These are phyloP conservation scores for Bryum argenteum DNA, from an alignment of 225 moss, liverwort and hornwort species.

Conservation along the genomic window DNA sequence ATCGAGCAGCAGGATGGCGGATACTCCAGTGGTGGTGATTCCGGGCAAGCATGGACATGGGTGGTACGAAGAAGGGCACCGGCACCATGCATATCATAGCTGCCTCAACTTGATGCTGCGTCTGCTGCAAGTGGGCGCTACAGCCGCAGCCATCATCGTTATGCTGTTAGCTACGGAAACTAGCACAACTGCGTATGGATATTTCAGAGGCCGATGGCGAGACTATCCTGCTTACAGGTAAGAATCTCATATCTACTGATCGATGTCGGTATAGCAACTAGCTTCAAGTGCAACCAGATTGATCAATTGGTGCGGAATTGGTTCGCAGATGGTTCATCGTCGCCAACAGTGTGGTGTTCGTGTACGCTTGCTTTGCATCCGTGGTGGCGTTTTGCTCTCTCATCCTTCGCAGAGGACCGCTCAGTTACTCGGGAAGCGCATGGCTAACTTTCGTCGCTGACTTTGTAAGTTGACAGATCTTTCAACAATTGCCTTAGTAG, in stretches of 20 bases:
- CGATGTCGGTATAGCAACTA: no score
- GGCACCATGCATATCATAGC: conserved; percentile 38
- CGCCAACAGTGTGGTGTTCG: conserved; percentile 66
- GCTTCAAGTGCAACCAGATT: no score
- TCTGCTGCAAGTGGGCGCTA: conserved; percentile 34
- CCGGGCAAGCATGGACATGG: conserved; percentile 34
- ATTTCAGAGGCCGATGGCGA: conserved; percentile 39
- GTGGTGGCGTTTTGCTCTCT: conserved; percentile 41
- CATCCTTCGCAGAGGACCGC: conserved; percentile 45
- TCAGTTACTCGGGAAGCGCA: conserved; percentile 47
- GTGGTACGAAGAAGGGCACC: conserved; percentile 29
- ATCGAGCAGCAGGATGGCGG: conserved; percentile 26
- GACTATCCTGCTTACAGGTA: conserved; percentile 52
- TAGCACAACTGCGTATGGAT: neutral
- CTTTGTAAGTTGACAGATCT: conserved; percentile 50
- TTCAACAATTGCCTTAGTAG: no score
- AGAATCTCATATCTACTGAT: neutral
- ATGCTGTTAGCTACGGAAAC: conserved; percentile 43
- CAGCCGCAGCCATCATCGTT: conserved; percentile 39
- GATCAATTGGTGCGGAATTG: neutral
- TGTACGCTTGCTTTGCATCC: conserved; percentile 46
- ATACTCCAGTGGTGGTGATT: conserved; percentile 31
- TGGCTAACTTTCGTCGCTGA: conserved; percentile 57
- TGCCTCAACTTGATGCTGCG: conserved; percentile 47
- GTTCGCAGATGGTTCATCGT: conserved; percentile 65